These are phyloP conservation scores for Candida xyloterini DNA, from an alignment of 805 yeast genomes.

Conservation along the genomic window DNA sequence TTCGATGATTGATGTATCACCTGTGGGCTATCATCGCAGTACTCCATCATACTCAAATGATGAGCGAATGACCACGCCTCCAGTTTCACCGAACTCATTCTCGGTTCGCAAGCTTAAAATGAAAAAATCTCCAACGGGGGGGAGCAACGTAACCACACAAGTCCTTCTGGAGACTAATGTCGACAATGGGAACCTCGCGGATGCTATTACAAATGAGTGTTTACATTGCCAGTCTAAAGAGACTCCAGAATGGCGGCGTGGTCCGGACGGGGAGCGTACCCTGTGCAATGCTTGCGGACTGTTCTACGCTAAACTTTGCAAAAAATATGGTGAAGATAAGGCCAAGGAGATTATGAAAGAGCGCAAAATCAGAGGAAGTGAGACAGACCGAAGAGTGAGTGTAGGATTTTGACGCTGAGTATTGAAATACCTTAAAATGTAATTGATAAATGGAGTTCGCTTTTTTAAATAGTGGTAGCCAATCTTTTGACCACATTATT, in stretches of 20 bases:
- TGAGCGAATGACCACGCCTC: conserved; percentile 24
- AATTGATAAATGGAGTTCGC: conserved; percentile 1
- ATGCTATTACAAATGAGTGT: conserved; percentile 16
- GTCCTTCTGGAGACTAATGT: conserved; percentile 4
- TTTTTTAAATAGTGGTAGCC: conserved; percentile 8
- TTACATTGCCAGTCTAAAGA: conserved; percentile 47
- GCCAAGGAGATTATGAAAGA: conserved; percentile 44
- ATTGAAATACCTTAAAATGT: neutral
- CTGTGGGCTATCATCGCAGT: conserved; percentile 3
- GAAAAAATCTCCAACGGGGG: conserved; percentile 16
- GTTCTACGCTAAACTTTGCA: conserved; percentile 64
- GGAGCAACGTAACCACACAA: conserved; percentile 3
- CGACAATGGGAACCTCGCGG: conserved; percentile 3
- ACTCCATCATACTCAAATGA: conserved; percentile 4
- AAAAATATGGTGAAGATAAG: conserved; percentile 51
- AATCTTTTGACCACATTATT: conserved; percentile 16
- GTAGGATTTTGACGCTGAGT: conserved; percentile 11
- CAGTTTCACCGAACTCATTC: conserved; percentile 24
- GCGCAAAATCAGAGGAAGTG: conserved; percentile 26
- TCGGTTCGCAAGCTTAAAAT: conserved; percentile 19
- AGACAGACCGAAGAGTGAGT: conserved; percentile 30
- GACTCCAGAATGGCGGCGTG: conserved; percentile 84
- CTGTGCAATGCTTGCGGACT: conserved; percentile 84
- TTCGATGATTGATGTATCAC: conserved; percentile 21
- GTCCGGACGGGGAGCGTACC: conserved; percentile 74